Percentiles rank a stretch among this genome's conserved stretches.
phyloP scores from a whole-genome alignment of 208 protist genomes.

The Trypanosoma lewisi region DNA sequence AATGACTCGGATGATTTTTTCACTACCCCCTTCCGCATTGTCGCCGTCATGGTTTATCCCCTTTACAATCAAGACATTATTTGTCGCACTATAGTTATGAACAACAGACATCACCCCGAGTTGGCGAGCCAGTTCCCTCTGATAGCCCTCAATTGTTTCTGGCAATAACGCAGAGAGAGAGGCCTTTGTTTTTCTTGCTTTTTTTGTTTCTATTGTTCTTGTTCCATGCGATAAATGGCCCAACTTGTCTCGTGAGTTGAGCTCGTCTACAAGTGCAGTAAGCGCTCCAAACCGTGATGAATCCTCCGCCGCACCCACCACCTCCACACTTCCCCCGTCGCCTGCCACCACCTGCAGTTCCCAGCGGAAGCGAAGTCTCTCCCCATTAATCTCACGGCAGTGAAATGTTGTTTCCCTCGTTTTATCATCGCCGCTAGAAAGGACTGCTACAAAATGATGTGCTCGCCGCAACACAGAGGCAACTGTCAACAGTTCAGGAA shows the following conservation, averaged over 20 bases:
- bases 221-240: neutral
- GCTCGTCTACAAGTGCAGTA: constrained; percentile 5
- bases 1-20: constrained; percentile 18
- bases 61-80: constrained; percentile 12
- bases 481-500: constrained; percentile 15
- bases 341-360: constrained; percentile 3
- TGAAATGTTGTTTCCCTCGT: constrained; percentile 3
- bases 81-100: constrained; percentile 21
- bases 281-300: constrained; percentile 10
- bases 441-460: constrained; percentile 1
- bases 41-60: neutral
- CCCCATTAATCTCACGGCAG: neutral
- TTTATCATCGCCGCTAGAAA: neutral
- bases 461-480: constrained; percentile 2
- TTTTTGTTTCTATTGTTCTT: too few relatives aligned
- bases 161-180: neutral
- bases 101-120: constrained; percentile 7
- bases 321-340: neutral
- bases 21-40: neutral
- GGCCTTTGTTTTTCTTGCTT: neutral
- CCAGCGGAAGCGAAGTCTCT: constrained; percentile 15
- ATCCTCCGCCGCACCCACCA: constrained; percentile 12
- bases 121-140: constrained; percentile 8
- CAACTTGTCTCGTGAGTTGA: neutral
- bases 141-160: constrained; percentile 22